Percentiles rank a stretch among this genome's conserved stretches.
Evolutionary conservation across 306 rosid species (phyloP).

Genomic region (Carpinus viminea): DNA sequence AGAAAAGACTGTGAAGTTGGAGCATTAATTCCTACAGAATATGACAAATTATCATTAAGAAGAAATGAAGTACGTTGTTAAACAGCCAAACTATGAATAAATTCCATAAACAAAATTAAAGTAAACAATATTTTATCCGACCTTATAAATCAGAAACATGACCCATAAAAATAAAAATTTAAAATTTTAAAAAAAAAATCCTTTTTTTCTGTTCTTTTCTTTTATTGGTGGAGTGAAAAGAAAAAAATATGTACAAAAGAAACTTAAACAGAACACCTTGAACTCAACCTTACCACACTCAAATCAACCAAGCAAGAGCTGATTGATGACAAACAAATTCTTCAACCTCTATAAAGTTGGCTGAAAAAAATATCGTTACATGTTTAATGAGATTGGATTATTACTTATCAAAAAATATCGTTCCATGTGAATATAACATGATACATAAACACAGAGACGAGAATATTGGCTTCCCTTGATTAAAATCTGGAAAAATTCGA

Average conservation of each 20-base stretch:
- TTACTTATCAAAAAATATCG: background rate
- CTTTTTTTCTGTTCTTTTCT: background rate
- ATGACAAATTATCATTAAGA: conserved; percentile 10
- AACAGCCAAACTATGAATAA: background rate
- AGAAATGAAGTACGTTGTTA: background rate
- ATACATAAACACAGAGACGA: background rate
- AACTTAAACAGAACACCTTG: background rate
- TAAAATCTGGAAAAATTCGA: background rate
- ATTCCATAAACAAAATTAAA: conserved; percentile 2
- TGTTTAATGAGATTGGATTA: background rate
- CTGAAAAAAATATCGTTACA: background rate
- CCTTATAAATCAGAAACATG: background rate
- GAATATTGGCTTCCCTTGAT: background rate
- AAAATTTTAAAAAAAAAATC: no score
- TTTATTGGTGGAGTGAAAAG: background rate
- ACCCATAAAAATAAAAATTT: background rate
- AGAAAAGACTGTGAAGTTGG: conserved; percentile 91
- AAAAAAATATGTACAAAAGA: background rate
- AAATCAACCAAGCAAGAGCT: background rate
- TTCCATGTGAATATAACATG: background rate
- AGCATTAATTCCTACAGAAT: conserved; percentile 67
- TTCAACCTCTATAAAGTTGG: background rate
- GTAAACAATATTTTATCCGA: background rate
- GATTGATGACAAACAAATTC: background rate
- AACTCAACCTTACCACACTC: background rate